A percentile compares a stretch with the other conserved stretches of the same genome.
phyloP scores from a whole-genome alignment of 2,329 filamentous ascomycete species.

The Coleophoma eucalyptorum region DNA sequence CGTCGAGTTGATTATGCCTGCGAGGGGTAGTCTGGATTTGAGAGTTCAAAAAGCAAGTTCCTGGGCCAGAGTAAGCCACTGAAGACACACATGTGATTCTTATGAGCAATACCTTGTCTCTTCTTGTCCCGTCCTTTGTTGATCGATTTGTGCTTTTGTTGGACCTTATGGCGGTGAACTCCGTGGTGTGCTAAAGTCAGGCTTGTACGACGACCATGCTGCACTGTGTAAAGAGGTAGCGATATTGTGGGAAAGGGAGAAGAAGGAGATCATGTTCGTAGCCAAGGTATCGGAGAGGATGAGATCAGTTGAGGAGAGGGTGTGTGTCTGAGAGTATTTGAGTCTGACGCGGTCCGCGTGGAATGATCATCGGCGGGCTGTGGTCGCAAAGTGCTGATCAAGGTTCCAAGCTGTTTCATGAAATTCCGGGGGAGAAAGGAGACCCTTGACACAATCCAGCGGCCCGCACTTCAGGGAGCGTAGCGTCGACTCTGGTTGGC shows the following conservation, averaged over 20 bases:
- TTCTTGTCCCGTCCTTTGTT: neutral
- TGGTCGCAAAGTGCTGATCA: neutral
- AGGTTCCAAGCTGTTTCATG: constrained; percentile 17
- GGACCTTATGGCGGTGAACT: neutral
- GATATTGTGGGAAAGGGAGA: neutral
- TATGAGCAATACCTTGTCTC: neutral
- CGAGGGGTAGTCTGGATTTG: too few relatives aligned
- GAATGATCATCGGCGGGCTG: too few relatives aligned
- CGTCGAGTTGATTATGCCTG: neutral
- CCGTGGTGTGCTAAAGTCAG: neutral
- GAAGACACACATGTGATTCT: too few relatives aligned
- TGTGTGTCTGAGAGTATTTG: constrained; percentile 1
- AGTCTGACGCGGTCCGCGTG: too few relatives aligned
- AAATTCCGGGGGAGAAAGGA: constrained; percentile 4
- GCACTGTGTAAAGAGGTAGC: constrained; percentile 3
- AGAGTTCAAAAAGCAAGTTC: neutral
- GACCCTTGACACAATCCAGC: neutral
- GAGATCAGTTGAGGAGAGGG: neutral
- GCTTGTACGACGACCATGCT: constrained; percentile 4
- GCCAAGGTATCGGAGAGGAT: neutral
- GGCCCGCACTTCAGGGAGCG: too few relatives aligned
- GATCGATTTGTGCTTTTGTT: neutral
- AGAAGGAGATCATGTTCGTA: constrained; percentile 1
- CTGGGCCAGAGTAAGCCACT: too few relatives aligned
- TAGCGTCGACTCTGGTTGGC: too few relatives aligned